Evolutionary conservation across 202 grass and related monocot species (phyloP).

Genomic region (Schoenoplectus tabernaemontani): DNA sequence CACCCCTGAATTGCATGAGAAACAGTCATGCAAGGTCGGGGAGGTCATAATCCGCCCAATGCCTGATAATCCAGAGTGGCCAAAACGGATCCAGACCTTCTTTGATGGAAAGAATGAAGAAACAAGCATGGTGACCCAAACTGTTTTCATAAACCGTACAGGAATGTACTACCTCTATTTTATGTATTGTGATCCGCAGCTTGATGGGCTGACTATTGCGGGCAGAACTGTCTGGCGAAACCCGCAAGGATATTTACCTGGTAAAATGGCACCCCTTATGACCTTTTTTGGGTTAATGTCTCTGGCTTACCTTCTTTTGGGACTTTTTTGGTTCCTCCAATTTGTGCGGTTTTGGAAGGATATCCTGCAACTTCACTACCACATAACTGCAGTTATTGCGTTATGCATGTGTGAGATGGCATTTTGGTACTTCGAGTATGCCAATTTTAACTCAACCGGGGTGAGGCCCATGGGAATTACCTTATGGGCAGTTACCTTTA

Average conservation of each 20-base stretch:
- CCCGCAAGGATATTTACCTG: slow-evolving; percentile 95
- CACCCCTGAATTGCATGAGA: slow-evolving; percentile 57
- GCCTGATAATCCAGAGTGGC: slow-evolving; percentile 75
- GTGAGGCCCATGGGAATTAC: slow-evolving; percentile 89
- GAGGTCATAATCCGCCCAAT: slow-evolving; percentile 90
- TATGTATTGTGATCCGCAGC: slow-evolving; percentile 97
- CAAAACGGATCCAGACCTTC: slow-evolving; percentile 88
- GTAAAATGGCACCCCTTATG: slow-evolving; percentile 97
- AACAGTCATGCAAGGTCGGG: slow-evolving; percentile 64
- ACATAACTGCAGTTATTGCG: slow-evolving; percentile 95
- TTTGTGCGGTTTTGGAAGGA: slow-evolving; percentile 84
- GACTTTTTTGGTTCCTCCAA: slow-evolving; percentile 90
- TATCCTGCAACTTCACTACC: slow-evolving; percentile 89
- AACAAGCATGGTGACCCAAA: slow-evolving; percentile 49
- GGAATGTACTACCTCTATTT: slow-evolving; percentile 99
- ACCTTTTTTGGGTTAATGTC: slow-evolving; percentile 95
- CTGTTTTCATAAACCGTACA: slow-evolving; percentile 61
- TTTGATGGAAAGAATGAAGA: slow-evolving; percentile 71
- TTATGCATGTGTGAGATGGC: slow-evolving; percentile 99
- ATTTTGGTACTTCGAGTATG: slow-evolving; percentile 97
- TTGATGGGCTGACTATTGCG: slow-evolving; percentile 58
- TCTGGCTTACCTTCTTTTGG: slow-evolving; percentile 86
- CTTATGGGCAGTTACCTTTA: slow-evolving; percentile 97
- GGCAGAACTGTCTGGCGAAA: slow-evolving; percentile 98
- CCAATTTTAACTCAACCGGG: slow-evolving; percentile 92